Base-by-base conservation (phyloP, 2,329 filamentous ascomycete species). In the Arthrobotrys megalospora region DNA sequence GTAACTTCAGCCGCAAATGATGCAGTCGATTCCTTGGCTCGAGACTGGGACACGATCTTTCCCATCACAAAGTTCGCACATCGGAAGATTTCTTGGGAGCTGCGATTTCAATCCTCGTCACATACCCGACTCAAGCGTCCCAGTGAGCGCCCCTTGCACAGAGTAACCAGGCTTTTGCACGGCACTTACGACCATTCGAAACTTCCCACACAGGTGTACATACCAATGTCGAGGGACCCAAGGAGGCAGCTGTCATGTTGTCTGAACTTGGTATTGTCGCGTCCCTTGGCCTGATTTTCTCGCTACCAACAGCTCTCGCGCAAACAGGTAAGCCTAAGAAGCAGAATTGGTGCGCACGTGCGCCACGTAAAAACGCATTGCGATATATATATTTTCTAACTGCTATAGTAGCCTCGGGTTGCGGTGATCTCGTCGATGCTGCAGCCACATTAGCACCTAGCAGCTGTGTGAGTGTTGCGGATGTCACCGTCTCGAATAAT, bases 11-110 rank as follows among this genome's bases (percentile, higher is more conserved):
- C 48, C 48, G 48, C 48, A 52, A 10, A 28, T 50, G 12, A 6
- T 2, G 8, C 36, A 38, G 6, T 8, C 8, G 1, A 38, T 36
- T 11, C 12, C 36, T 38, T 38, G 36, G 36, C 34, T n/a, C 14
- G 2, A 14, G 84, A 55, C 81, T 83, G 2, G 36, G 36, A 28
- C 36, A 8, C 36, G 5, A 38, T 38, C 36, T 38, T 36, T 14
- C 12, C 36, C 36, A 38, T 2, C 36, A 2, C 36, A 38, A 38
- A 38, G 36, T 38, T 38, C 36, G 8, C 12, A 38, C 24, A 5
- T 28, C 24, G 24, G 24, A 28, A 28, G 24, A 28, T 28, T 28
- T 28, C 24, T 28, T 28, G 24, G 24, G 24, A 28, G 5, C 24
- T 28, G 24, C 24, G 24, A 28, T 28, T 28, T 28, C 24, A 28